Evolutionary conservation across 257 asterid species (phyloP).

Genomic region (Petunia axillaris): DNA sequence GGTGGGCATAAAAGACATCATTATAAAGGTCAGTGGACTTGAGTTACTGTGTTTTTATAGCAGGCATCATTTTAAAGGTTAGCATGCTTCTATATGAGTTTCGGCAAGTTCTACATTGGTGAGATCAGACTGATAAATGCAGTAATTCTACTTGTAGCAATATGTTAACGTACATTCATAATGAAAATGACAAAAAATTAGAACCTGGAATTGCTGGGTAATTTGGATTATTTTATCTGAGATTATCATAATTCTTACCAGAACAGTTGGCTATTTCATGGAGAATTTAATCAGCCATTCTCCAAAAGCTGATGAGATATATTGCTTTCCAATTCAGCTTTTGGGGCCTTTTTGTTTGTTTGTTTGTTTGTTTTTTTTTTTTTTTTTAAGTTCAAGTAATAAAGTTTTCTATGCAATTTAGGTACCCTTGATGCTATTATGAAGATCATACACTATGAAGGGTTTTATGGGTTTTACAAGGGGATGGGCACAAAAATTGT

Average conservation of each 20-base stretch:
- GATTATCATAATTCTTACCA: background rate
- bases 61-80: background rate
- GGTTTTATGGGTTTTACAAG: constrained; percentile 76
- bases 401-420: constrained; percentile 34
- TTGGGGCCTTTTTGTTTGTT: background rate
- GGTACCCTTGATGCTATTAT: constrained; percentile 86
- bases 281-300: background rate
- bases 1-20: constrained; percentile 75
- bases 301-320: background rate
- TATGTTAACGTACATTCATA: background rate
- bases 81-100: background rate
- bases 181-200: background rate
- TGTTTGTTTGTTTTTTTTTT: no score
- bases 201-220: background rate
- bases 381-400: background rate
- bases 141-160: constrained; percentile 6
- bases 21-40: constrained; percentile 64
- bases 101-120: background rate
- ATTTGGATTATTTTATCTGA: background rate
- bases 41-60: background rate
- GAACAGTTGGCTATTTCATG: background rate
- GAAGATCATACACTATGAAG: constrained; percentile 89
- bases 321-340: background rate
- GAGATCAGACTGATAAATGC: constrained; percentile 14
- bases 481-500: constrained; percentile 96